Percentiles rank a stretch among this genome's conserved stretches.
Evolutionary conservation across 306 rosid genomes (phyloP).

Genomic region (Styphnolobium japonicum): DNA sequence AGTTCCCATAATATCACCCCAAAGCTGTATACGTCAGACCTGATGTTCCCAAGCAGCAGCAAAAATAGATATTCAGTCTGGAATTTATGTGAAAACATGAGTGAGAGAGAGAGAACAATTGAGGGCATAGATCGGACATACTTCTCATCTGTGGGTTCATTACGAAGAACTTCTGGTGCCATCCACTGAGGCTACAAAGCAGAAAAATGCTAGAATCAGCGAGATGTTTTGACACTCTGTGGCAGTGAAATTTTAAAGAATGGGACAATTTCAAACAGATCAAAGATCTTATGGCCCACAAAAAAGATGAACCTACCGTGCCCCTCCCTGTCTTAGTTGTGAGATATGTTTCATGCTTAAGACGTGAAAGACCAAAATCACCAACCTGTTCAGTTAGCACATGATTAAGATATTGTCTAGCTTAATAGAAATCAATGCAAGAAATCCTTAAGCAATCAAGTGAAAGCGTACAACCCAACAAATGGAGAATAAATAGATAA

Average conservation of each 20-base stretch:
- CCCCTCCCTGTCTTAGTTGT: constrained; percentile 96
- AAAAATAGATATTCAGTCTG: not conserved
- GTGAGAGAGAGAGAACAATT: not conserved
- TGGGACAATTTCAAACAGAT: constrained; percentile 19
- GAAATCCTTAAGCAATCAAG: not conserved
- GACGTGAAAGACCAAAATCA: constrained; percentile 98
- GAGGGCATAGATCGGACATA: constrained; percentile 37
- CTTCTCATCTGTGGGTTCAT: constrained; percentile 97
- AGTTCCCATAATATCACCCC: constrained; percentile 99
- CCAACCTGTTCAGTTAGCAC: constrained; percentile 66
- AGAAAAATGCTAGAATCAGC: constrained; percentile 30
- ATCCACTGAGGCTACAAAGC: constrained; percentile 95
- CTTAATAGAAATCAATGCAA: not conserved
- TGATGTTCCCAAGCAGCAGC: constrained; percentile 38
- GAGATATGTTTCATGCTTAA: constrained; percentile 88
- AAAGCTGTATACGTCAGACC: constrained; percentile 97
- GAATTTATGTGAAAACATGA: constrained; percentile 5
- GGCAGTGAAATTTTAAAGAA: not conserved
- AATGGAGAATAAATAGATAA: constrained; percentile 5
- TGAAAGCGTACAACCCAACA: constrained; percentile 7
- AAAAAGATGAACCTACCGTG: constrained; percentile 54
- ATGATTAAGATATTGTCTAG: constrained; percentile 15
- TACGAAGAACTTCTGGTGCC: constrained; percentile 99
- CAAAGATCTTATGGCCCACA: not conserved
- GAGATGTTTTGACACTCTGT: not conserved